A percentile compares a stretch with the other conserved stretches of the same genome.
Conservation (phyloP, 345 rosid genomes). For the Murraya koenigii region DNA sequence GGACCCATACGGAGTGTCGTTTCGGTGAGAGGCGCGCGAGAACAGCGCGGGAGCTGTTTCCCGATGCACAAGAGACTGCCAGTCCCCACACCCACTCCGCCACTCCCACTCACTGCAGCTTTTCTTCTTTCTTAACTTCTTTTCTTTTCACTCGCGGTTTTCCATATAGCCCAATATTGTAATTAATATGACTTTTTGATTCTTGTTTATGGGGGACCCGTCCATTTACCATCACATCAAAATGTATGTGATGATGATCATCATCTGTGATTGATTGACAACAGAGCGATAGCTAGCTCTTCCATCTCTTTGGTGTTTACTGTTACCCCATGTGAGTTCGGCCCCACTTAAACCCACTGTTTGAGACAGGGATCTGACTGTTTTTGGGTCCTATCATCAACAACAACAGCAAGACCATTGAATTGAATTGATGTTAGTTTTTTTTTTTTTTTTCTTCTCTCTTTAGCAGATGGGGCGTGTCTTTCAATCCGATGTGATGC, state of each 20-base stretch:
- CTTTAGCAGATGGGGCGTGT: conserved; percentile 22
- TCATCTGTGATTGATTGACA: conserved; percentile 5
- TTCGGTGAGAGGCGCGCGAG: conserved; percentile 52
- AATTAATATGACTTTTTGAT: background rate
- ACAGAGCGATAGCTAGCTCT: background rate
- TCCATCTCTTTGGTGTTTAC: background rate
- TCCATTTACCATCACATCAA: conserved; percentile 14
- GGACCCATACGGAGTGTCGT: conserved; percentile 13
- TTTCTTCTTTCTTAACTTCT: background rate
- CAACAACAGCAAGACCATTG: background rate
- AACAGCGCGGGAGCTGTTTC: conserved; percentile 84
- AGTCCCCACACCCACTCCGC: background rate
- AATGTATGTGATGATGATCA: background rate
- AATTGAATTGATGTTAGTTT: background rate
- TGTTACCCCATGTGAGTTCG: conserved; percentile 42
- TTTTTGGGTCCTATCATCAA: conserved; percentile 28
- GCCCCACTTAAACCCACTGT: conserved; percentile 29
- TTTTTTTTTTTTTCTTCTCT: too few relatives aligned
- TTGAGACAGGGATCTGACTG: conserved; percentile 31
- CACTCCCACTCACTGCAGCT: background rate
- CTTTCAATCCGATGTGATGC: conserved; percentile 30
- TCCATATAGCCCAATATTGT: background rate
- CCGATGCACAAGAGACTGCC: conserved; percentile 36
- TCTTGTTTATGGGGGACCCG: background rate
- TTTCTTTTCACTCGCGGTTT: background rate